phyloP scores from a whole-genome alignment of 306 rosid species.

The Lupinus albus region DNA sequence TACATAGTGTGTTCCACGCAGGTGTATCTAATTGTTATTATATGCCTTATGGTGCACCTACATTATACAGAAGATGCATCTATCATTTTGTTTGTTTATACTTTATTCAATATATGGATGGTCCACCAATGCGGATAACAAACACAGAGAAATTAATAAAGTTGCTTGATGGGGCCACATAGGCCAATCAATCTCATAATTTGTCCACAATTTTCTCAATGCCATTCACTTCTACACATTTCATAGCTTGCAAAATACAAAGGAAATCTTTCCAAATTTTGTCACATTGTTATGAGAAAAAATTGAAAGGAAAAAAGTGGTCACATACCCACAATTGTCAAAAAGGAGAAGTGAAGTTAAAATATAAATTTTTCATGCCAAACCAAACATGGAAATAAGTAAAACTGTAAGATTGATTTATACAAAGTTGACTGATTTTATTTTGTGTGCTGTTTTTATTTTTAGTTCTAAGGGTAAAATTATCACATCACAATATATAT shows the following conservation, averaged over 20 bases:
- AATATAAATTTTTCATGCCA: neutral
- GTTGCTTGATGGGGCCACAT: conserved; percentile 35
- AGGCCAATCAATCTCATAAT: conserved; percentile 36
- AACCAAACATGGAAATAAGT: conserved; percentile 11
- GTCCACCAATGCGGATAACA: conserved; percentile 32
- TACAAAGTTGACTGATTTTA: no score
- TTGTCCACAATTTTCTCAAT: conserved; percentile 40
- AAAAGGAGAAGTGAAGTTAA: conserved; percentile 23
- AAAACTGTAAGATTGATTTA: no score
- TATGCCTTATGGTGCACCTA: neutral
- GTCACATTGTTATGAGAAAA: conserved; percentile 28
- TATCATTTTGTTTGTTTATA: conserved; percentile 29
- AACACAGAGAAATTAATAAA: conserved; percentile 23
- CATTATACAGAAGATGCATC: neutral
- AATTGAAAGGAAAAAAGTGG: conserved; percentile 12
- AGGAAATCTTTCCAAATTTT: conserved; percentile 30
- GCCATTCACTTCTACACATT: conserved; percentile 9
- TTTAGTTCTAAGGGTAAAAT: no score
- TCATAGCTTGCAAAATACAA: conserved; percentile 11
- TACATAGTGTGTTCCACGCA: conserved; percentile 13
- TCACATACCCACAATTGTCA: conserved; percentile 19
- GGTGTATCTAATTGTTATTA: neutral
- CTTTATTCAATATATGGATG: conserved; percentile 11
- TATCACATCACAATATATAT: no score
- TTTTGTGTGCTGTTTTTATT: no score